Conservation (phyloP, 257 asterid species). For the Solanum raphanifolium region DNA sequence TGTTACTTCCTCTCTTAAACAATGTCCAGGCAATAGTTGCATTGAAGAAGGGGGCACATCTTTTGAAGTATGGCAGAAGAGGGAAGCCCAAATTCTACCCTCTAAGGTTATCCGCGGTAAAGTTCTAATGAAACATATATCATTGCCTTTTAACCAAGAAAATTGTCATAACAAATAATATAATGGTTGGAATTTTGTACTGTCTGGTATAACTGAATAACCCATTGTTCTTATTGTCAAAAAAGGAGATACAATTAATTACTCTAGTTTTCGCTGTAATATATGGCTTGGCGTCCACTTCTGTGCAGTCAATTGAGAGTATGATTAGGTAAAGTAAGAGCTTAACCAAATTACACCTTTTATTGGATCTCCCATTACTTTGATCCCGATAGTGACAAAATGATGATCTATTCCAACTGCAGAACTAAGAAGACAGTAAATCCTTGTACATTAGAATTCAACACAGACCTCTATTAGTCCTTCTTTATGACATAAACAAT, state of each 20-base stretch:
- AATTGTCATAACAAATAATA: not conserved
- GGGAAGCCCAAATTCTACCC: constrained; percentile 50
- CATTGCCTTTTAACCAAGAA: not conserved
- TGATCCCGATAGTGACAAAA: not conserved
- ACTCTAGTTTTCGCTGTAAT: not conserved
- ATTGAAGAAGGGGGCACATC: constrained; percentile 45
- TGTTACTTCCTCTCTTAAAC: not conserved
- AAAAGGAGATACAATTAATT: not conserved
- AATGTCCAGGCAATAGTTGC: constrained; percentile 38
- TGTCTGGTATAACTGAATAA: not conserved
- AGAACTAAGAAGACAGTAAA: not conserved
- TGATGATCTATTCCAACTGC: not conserved
- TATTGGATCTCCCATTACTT: not conserved
- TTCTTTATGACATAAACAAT: not conserved
- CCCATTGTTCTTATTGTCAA: not conserved
- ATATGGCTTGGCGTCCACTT: not conserved
- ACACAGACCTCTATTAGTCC: not conserved
- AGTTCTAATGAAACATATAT: not conserved
- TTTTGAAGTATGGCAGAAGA: constrained; percentile 30
- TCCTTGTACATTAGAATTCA: not conserved
- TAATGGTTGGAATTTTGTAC: not conserved
- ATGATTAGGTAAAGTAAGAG: not conserved
- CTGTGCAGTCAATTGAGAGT: not conserved
- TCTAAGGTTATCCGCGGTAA: constrained; percentile 40
- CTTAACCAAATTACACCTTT: not conserved